phyloP scores from a whole-genome alignment of 2,329 filamentous ascomycete species.

The Colletotrichum endophyticum region DNA sequence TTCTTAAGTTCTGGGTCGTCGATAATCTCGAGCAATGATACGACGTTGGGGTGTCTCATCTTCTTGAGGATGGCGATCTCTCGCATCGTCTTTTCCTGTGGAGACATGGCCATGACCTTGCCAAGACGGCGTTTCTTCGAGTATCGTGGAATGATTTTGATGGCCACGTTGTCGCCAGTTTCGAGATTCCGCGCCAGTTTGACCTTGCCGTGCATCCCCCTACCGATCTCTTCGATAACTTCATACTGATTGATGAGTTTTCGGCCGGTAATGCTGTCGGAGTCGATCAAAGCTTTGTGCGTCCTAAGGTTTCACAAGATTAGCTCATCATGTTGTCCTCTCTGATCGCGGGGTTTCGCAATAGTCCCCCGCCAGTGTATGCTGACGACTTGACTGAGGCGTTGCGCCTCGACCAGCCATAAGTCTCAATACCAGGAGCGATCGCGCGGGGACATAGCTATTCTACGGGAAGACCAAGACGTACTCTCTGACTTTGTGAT shows the following conservation, averaged over 20 bases:
- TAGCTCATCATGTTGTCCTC: constrained; percentile 4
- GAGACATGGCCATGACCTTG: constrained; percentile 70
- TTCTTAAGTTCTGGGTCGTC: constrained; percentile 96
- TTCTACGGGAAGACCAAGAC: neutral
- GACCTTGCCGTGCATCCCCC: constrained; percentile 96
- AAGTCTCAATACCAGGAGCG: neutral
- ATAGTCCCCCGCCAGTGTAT: neutral
- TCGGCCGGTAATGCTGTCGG: constrained; percentile 85
- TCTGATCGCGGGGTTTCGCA: neutral
- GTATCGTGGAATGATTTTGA: constrained; percentile 97
- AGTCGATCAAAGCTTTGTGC: constrained; percentile 88
- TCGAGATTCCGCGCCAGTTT: constrained; percentile 86
- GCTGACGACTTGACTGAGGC: constrained; percentile 3
- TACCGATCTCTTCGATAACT: constrained; percentile 93
- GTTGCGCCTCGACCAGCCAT: neutral
- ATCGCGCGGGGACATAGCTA: neutral
- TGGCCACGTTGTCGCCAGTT: constrained; percentile 82
- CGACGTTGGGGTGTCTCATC: constrained; percentile 95
- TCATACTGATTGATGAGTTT: constrained; percentile 99
- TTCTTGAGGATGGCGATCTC: constrained; percentile 99
- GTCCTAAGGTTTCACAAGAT: constrained; percentile 58
- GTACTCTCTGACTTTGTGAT: constrained; percentile 79
- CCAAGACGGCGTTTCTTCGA: constrained; percentile 94
- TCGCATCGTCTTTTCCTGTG: constrained; percentile 84
- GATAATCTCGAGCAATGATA: constrained; percentile 94